These are phyloP conservation scores for Cystobasidiaceae sp. DNA, from an alignment of 1,284 basidiomycete genomes.

Conservation along the genomic window DNA sequence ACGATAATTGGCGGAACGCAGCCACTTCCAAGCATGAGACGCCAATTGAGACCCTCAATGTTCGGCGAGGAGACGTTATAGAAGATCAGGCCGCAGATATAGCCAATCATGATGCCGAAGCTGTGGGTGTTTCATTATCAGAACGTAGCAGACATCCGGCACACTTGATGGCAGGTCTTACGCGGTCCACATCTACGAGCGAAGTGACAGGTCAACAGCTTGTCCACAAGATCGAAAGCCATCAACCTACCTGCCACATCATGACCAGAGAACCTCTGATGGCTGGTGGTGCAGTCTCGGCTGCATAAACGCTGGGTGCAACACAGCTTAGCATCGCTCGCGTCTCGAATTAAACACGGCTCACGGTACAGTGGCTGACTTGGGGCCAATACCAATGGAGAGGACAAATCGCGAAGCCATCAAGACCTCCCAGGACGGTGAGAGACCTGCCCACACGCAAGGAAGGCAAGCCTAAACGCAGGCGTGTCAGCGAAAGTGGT, in stretches of 20 bases:
- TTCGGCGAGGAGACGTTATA: slow-evolving; percentile 52
- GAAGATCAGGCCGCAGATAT: slow-evolving; percentile 57
- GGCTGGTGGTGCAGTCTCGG: slow-evolving; percentile 59
- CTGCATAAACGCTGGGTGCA: slow-evolving; percentile 53
- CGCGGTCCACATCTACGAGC: too few relatives aligned
- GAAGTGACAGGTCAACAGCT: too few relatives aligned
- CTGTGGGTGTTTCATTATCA: slow-evolving; percentile 47
- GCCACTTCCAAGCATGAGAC: slow-evolving; percentile 62
- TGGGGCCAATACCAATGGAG: slow-evolving; percentile 66
- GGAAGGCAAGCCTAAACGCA: slow-evolving; percentile 56
- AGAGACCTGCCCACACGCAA: slow-evolving; percentile 59
- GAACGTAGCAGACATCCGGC: slow-evolving; percentile 54
- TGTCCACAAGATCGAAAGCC: too few relatives aligned
- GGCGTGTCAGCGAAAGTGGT: slow-evolving; percentile 53
- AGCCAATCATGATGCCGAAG: slow-evolving; percentile 44
- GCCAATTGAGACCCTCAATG: slow-evolving; percentile 60
- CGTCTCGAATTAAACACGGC: neutral
- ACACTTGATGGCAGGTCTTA: slow-evolving; percentile 69
- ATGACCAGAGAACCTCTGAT: slow-evolving; percentile 73
- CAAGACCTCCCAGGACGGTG: slow-evolving; percentile 57
- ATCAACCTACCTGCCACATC: too few relatives aligned
- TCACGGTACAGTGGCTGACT: slow-evolving; percentile 57
- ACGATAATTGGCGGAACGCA: slow-evolving; percentile 52
- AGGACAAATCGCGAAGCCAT: slow-evolving; percentile 57
- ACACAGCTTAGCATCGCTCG: neutral